Evolutionary conservation across 2,329 filamentous ascomycete genomes (phyloP), one percentile per base, ranked within the genome.

Genomic region (Macrophomina pseudophaseolina): DNA sequence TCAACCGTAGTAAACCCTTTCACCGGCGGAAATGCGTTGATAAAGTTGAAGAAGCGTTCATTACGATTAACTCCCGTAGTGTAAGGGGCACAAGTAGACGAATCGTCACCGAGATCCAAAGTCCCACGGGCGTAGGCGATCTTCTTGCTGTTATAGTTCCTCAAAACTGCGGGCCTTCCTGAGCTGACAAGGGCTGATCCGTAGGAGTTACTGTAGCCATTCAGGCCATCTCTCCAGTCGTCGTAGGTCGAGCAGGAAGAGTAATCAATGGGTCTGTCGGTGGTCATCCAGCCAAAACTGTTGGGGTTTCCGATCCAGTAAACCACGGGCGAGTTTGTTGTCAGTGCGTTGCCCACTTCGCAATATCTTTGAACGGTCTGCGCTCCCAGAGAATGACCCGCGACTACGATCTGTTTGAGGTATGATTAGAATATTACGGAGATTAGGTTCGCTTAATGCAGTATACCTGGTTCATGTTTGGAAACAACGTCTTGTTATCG

Each of bases 41-140:
- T 76, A 69, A 77, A 78, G 70, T 79, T 75, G 73, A 78, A 78
- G 70, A 79, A 79, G 6, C 77, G 75, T 70, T 79, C 77, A 59
- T 79, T 75, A 6, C 77, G 73, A 42, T 79, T 75, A 11, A 64
- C 64, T 12, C 77, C 77, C 8, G 75, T 74, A 0, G 75, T 74
- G 9, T 44, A 59, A 2, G 77, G 76, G 3, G 71, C 75, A 64
- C 77, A 79, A 14, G 40, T 67, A 11, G 71, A 72, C 16, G 76
- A 76, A 56, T 75, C 74, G 33, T 79, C 76, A 11, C 77, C 76
- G 44, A 72, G 66, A 69, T 79, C 77, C 35, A 70, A 71, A 2
- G 70, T 72, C 5, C 76, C 77, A 33, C 77, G 72, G 38, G 72
- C 76, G 60, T 75, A 79, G 28, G 73, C 74, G 60, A 79, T 72